Base-by-base conservation (phyloP, 2,329 filamentous ascomycete species). In the Xylaria sp. region DNA sequence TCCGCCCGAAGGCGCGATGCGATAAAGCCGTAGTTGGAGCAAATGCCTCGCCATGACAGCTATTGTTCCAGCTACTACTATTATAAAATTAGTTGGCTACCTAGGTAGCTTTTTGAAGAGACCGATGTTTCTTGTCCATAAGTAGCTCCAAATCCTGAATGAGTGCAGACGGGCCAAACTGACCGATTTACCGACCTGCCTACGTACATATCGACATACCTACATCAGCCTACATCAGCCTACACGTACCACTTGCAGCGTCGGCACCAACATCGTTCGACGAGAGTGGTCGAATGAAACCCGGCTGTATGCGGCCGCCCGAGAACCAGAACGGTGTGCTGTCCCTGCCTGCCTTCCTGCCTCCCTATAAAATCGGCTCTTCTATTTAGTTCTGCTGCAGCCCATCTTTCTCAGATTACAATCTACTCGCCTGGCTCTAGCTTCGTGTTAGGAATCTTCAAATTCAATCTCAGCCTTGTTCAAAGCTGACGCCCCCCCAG, bases 1-100 rank as follows among this genome's bases (percentile, higher is more conserved):
- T 59, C 60, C 65, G 68, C 41, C 68, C 68, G 68, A 70, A 63
- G 31, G 37, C n/a, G 41, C 54, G 48, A 59, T 34, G 41, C 37
- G 34, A 51, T 44, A 25, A 37, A 46, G 28, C 3, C 48, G 28
- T 46, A 34, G 18, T 31, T 9, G 34, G 15, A 39, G 25, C 23
- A 54, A 62, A 62, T 37, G 31, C 15, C 59, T 69, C 52, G 54
- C 50, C 52, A 60, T 60, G 63, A 66, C 39, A 31, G 25, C 39
- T 5, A 18, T n/a, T 55, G n/a, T 6, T 10, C 15, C 23, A 15
- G 12, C 12, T 52, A 37, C 28, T 9, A 37, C 18, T 34, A 10
- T 13, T 31, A 55, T 34, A 18, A 34, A 37, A 37, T 10, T 9
- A 37, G 34, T 34, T 25, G 4, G 28, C 15, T n/a, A n/a, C n/a